A percentile compares a stretch with the other conserved stretches of the same genome.
phyloP scores from a whole-genome alignment of 169 alveolate species.

The Cryptosporidium parvum region DNA sequence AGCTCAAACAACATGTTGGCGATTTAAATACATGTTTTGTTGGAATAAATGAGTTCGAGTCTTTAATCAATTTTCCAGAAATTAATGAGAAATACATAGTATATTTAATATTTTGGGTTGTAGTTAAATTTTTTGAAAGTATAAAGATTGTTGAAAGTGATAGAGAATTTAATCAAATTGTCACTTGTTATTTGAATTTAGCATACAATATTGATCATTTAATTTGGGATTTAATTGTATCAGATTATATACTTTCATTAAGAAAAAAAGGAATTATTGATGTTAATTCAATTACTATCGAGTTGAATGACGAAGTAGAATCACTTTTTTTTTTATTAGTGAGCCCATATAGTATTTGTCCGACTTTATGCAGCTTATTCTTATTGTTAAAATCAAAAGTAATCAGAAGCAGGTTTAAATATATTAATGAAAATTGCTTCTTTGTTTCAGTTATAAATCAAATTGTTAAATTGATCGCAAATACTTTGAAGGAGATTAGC shows the following conservation, averaged over 20 bases:
- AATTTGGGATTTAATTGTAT: slow-evolving; percentile 45
- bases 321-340: slow-evolving; percentile 60
- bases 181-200: slow-evolving; percentile 16
- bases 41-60: neutral
- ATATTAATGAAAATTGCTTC: neutral
- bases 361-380: slow-evolving; percentile 7
- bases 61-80: neutral
- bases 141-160: neutral
- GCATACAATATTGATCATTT: slow-evolving; percentile 45
- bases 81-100: neutral
- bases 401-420: neutral
- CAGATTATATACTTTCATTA: slow-evolving; percentile 17
- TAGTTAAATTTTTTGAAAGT: slow-evolving; percentile 3
- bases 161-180: neutral
- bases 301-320: slow-evolving; percentile 37
- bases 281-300: slow-evolving; percentile 12
- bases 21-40: neutral
- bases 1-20: neutral
- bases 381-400: slow-evolving; percentile 11
- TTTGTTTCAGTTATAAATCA: neutral
- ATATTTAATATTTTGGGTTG: slow-evolving; percentile 18
- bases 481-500: slow-evolving; percentile 50
- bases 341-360: slow-evolving; percentile 49
- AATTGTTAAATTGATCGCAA: slow-evolving; percentile 13
- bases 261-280: slow-evolving; percentile 21